Percentiles rank a stretch among this genome's conserved stretches.
Evolutionary conservation across 352 stramenopile genomes (phyloP).

Genomic region (Phytophthora megakarya): DNA sequence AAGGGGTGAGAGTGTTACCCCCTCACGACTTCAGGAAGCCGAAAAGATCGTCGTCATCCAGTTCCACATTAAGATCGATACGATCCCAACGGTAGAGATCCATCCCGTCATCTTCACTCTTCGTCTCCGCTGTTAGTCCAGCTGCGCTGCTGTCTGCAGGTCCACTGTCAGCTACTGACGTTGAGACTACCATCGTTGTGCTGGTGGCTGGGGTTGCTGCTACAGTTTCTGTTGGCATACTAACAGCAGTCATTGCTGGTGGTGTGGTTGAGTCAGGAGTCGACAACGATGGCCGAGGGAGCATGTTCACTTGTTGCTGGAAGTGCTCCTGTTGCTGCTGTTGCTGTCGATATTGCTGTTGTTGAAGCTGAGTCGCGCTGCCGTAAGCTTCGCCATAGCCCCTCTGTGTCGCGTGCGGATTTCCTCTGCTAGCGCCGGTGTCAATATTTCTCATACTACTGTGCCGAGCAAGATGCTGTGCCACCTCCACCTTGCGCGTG

Average conservation of each 20-base stretch:
- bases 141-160: conserved; percentile 9
- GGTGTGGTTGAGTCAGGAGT: conserved; percentile 22
- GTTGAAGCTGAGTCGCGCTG: conserved; percentile 31
- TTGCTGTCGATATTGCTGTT: conserved; percentile 25
- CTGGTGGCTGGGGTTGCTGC: neutral
- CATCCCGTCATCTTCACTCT: conserved; percentile 57
- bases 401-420: conserved; percentile 11
- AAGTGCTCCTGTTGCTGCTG: conserved; percentile 29
- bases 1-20: neutral
- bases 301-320: conserved; percentile 28
- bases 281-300: conserved; percentile 27
- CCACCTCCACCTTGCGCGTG: conserved; percentile 83
- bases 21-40: conserved; percentile 82
- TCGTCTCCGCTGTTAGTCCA: conserved; percentile 26
- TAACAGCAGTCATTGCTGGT: conserved; percentile 17
- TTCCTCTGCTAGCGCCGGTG: conserved; percentile 22
- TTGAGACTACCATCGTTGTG: conserved; percentile 15
- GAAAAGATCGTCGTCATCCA: conserved; percentile 88
- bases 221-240: conserved; percentile 8
- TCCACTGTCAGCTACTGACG: conserved; percentile 5
- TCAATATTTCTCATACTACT: conserved; percentile 34
- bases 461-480: conserved; percentile 55
- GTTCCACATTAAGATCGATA: conserved; percentile 81
- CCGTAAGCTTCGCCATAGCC: conserved; percentile 23
- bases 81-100: conserved; percentile 82